Percentiles rank a stretch among this genome's conserved stretches.
These are phyloP conservation scores for Mortierella sp. DNA, from an alignment of 371 early-diverging fungal species.

Conservation along the genomic window DNA sequence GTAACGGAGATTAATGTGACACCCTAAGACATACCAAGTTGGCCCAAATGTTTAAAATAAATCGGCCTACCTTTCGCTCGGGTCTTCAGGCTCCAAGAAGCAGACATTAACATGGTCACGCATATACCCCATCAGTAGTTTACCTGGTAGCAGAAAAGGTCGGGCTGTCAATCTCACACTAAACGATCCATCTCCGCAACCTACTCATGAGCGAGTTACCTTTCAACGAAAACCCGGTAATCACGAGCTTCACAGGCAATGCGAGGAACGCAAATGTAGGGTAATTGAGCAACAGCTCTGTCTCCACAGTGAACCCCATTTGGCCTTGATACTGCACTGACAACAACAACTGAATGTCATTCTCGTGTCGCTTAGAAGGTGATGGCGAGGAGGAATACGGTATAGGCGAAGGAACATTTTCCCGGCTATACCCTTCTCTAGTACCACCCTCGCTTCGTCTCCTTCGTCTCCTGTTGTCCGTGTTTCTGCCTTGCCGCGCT, in stretches of 20 bases:
- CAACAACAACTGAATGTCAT: slow-evolving; percentile 84
- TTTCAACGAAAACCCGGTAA: slow-evolving; percentile 86
- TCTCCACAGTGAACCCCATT: slow-evolving; percentile 84
- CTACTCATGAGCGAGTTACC: slow-evolving; percentile 53
- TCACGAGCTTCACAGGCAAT: slow-evolving; percentile 84
- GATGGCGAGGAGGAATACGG: slow-evolving; percentile 6
- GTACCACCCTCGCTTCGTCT: slow-evolving; percentile 1
- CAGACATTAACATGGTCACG: slow-evolving; percentile 86
- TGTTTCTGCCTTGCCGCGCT: background rate
- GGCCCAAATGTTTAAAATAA: no score
- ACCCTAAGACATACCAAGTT: background rate
- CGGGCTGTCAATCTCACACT: no score
- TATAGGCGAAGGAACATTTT: background rate
- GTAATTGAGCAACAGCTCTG: slow-evolving; percentile 91
- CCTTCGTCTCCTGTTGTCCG: slow-evolving; percentile 1
- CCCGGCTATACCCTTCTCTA: slow-evolving; percentile 6
- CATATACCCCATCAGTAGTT: slow-evolving; percentile 89
- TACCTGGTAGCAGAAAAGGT: slow-evolving; percentile 58
- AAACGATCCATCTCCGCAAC: background rate
- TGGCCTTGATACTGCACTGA: slow-evolving; percentile 84
- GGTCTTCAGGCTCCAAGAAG: slow-evolving; percentile 83
- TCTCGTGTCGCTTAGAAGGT: slow-evolving; percentile 51
- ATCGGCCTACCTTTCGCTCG: slow-evolving; percentile 53
- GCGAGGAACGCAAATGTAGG: slow-evolving; percentile 92
- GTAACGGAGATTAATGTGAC: background rate